Percentiles rank a stretch among this genome's conserved stretches.
Evolutionary conservation across 1,139 yeast species (phyloP).

Genomic region (Geotrichum europaeum): DNA sequence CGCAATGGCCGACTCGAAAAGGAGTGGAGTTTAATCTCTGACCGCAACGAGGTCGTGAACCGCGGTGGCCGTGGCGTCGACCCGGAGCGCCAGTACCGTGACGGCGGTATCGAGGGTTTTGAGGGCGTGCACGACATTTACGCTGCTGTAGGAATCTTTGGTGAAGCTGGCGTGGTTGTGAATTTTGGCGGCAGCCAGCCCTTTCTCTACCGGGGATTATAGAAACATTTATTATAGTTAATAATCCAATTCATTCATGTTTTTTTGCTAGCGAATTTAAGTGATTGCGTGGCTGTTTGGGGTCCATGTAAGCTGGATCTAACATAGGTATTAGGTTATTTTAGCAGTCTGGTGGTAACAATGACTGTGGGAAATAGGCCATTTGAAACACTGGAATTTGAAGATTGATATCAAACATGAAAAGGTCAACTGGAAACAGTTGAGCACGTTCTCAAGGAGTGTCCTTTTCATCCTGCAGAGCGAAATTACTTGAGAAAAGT

Average conservation of each 20-base stretch:
- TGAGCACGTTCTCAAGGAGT: too few species aligned
- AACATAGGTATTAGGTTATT: too few species aligned
- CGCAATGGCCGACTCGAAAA: slow-evolving; percentile 24
- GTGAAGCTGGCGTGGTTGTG: slow-evolving; percentile 26
- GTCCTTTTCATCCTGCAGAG: too few species aligned
- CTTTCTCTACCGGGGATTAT: background rate
- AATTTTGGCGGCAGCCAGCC: slow-evolving; percentile 20
- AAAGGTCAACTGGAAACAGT: too few species aligned
- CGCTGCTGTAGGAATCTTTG: slow-evolving; percentile 30
- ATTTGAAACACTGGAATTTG: too few species aligned
- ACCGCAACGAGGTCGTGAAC: slow-evolving; percentile 11
- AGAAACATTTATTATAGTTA: background rate
- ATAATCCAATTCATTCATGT: background rate
- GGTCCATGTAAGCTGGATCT: too few species aligned
- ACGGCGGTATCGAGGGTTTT: slow-evolving; percentile 25
- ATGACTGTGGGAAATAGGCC: too few species aligned
- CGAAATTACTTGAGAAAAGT: too few species aligned
- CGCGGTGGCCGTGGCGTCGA: slow-evolving; percentile 19
- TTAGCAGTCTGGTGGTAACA: too few species aligned
- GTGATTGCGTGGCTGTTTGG: background rate
- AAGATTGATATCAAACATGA: too few species aligned
- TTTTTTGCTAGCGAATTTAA: background rate
- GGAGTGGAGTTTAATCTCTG: slow-evolving; percentile 26
- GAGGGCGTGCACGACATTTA: slow-evolving; percentile 26
- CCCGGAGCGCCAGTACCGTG: slow-evolving; percentile 21